These are phyloP conservation scores for Fraxinus cuspidata DNA, from an alignment of 257 asterid genomes.

Conservation along the genomic window DNA sequence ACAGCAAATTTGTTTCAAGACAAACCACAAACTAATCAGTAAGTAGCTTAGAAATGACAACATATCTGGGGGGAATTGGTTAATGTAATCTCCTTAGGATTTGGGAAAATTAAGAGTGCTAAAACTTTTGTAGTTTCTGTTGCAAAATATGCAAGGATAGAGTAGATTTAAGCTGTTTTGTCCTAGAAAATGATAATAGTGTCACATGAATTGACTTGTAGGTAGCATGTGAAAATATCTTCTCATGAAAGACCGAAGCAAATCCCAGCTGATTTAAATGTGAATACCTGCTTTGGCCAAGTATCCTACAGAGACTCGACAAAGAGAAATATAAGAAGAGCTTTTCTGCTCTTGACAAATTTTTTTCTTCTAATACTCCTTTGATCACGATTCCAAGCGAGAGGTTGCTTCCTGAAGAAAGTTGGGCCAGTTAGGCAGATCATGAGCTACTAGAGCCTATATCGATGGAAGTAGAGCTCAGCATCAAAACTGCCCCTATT, in stretches of 20 bases:
- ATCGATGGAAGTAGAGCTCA: not conserved
- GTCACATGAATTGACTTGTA: not conserved
- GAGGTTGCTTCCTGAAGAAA: not conserved
- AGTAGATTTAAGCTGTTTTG: not conserved
- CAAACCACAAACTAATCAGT: not conserved
- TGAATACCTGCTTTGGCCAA: not conserved
- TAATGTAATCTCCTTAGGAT: not conserved
- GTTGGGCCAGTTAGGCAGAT: not conserved
- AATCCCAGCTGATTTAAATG: not conserved
- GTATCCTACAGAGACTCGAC: not conserved
- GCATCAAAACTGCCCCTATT: not conserved
- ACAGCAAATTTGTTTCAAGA: not conserved
- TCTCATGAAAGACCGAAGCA: not conserved
- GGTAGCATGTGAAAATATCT: not conserved
- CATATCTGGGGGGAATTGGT: slow-evolving; percentile 6
- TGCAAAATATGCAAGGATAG: not conserved
- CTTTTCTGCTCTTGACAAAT: not conserved
- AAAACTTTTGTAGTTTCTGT: not conserved
- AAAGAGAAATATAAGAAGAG: not conserved
- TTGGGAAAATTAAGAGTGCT: not conserved
- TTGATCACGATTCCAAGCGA: not conserved
- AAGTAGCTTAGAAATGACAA: not conserved
- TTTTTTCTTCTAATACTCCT: not conserved
- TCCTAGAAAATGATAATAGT: not conserved
- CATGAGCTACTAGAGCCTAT: not conserved